Conservation (phyloP, 352 stramenopile genomes). For the Blastocystis hominis region DNA sequence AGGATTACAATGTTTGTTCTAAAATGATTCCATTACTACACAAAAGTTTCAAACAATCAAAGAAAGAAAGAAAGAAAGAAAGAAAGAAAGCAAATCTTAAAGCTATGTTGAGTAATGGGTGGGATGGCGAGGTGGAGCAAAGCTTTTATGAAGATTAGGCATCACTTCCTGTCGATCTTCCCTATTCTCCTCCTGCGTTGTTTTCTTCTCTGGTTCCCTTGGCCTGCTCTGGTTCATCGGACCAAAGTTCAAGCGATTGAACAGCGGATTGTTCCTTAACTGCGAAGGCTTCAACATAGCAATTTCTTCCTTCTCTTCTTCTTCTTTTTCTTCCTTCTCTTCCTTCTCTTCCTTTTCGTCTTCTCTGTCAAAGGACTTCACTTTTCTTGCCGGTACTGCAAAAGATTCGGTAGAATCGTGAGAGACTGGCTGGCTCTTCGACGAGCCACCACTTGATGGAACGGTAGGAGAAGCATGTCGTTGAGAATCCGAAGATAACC, state of each 20-base stretch:
- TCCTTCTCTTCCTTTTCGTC: not conserved
- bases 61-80: not conserved
- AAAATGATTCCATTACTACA: not conserved
- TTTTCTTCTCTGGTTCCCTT: not conserved
- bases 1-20: not conserved
- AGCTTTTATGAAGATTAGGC: constrained; percentile 16
- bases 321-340: not conserved
- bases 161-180: not conserved
- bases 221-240: not conserved
- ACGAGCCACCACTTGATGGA: not conserved
- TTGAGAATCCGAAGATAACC: not conserved
- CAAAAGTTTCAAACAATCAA: not conserved
- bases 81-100: not conserved
- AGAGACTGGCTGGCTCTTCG: not conserved
- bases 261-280: not conserved
- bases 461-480: not conserved
- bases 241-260: not conserved
- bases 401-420: not conserved
- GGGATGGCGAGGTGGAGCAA: not conserved
- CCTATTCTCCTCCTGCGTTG: not conserved
- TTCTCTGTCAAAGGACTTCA: not conserved
- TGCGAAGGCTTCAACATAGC: constrained; percentile 28
- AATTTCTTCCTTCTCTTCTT: not conserved
- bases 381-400: not conserved
- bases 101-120: not conserved